phyloP scores from a whole-genome alignment of 2,329 filamentous ascomycete species.

The Lasiodiplodia theobromae region DNA sequence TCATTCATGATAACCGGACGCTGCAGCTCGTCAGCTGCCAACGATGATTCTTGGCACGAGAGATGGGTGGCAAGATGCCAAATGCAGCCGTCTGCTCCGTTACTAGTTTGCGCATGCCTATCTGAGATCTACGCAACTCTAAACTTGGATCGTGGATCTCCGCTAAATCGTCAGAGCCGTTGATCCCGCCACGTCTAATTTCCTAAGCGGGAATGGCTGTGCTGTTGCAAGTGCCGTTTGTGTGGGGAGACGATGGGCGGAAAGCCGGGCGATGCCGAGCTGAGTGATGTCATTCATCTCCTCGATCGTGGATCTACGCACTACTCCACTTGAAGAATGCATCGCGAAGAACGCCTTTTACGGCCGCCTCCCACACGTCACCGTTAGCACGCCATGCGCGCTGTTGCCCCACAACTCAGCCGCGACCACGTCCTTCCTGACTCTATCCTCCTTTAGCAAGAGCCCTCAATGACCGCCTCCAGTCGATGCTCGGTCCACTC shows the following conservation, averaged over 20 bases:
- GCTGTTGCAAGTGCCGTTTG: background rate
- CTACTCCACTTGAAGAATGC: background rate
- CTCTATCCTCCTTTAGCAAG: background rate
- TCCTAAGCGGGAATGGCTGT: background rate
- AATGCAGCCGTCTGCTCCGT: background rate
- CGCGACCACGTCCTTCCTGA: background rate
- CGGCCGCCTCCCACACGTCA: background rate
- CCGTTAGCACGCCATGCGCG: background rate
- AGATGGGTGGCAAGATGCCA: background rate
- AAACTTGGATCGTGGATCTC: background rate
- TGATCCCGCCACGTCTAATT: background rate
- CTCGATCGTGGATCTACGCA: background rate
- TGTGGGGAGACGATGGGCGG: background rate
- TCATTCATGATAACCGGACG: background rate
- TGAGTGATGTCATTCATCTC: background rate
- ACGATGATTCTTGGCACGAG: background rate
- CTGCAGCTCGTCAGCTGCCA: background rate
- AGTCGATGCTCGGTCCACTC: slow-evolving; percentile 1
- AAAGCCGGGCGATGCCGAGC: background rate
- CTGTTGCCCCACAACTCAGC: slow-evolving; percentile 3
- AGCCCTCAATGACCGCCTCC: background rate
- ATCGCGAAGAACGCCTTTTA: background rate
- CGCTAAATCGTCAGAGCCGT: background rate
- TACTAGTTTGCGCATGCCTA: background rate
- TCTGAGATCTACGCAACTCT: too few relatives aligned